Evolutionary conservation across 1,284 basidiomycete species (phyloP), one percentile per base, ranked within the genome.

Genomic region (Phaffia rhodozyma): DNA sequence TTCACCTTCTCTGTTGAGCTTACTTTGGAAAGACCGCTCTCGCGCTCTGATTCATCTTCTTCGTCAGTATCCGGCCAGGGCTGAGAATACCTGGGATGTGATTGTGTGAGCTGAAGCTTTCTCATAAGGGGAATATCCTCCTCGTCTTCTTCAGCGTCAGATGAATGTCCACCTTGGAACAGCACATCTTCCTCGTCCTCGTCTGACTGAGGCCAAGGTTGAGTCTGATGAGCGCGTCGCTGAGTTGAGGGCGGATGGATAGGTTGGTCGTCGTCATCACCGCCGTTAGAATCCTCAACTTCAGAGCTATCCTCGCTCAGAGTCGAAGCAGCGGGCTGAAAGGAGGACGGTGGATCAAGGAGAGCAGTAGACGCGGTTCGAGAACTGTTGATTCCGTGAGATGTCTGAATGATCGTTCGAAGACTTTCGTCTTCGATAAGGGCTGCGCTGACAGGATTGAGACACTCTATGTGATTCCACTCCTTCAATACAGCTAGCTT

Each of bases 391-490:
- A 43, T 43, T 16, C 38, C 38, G 13, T 43, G 55, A 5, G 51
- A 25, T 20, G 7, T 48, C 21, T 23, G 20, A 49, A 64, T 52
- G 30, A 60, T 52, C 18, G 48, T 49, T n/a, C 50, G 16, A 27
- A 65, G 59, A 18, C 60, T 29, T 20, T 32, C 48, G 18, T 69
- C 70, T 5, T 71, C 66, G 13, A 74, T 58, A 47, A 70, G 69
- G 67, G 70, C 69, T 9, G 73, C 70, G 5, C 72, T 47, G 3
- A 67, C 64, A 62, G 74, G 74, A 21, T 55, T 51, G 34, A 90
- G 75, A 69, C 84, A 86, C 69, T 86, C 85, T 72, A 92, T 83
- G 72, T 97, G 93, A 21, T 81, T 85, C 92, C 92, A 97, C 70
- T 89, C 83, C 63, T 85, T 86, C 47, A 97, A 79, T 1, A 88